Evolutionary conservation across 176 grass and related monocot species (phyloP).

Genomic region (Phyllostachys edulis): DNA sequence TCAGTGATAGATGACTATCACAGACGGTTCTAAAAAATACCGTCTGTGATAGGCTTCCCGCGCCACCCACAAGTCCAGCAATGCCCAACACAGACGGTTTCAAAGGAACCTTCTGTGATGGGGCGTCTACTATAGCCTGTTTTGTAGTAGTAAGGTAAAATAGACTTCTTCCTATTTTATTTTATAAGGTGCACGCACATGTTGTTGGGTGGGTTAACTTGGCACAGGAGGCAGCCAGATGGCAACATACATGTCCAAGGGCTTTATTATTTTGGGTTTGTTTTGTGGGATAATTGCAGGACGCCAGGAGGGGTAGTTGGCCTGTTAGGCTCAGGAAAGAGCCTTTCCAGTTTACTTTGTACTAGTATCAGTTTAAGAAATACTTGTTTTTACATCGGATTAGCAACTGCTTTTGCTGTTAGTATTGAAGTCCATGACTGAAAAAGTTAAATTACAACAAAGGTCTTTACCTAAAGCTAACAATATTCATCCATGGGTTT

Average conservation of each 20-base stretch:
- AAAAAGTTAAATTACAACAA: constrained; percentile 5
- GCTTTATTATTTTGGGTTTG: background rate
- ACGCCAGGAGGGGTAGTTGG: constrained; percentile 25
- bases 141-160: no score
- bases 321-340: constrained; percentile 11
- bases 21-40: no score
- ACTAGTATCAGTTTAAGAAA: background rate
- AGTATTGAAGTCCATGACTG: background rate
- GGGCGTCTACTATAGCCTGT: no score
- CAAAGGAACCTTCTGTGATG: no score
- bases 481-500: background rate
- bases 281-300: constrained; percentile 1
- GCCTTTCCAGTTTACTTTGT: background rate
- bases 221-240: constrained; percentile 16
- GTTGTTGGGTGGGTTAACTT: constrained; percentile 41
- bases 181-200: constrained; percentile 36
- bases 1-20: no score
- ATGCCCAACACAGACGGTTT: no score
- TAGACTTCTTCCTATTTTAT: no score
- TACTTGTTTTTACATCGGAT: background rate
- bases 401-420: background rate
- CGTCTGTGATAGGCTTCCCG: no score
- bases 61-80: no score
- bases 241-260: constrained; percentile 17
- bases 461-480: background rate